Base-by-base conservation (phyloP, 352 stramenopile genomes). In the Pythium aristosporum region DNA sequence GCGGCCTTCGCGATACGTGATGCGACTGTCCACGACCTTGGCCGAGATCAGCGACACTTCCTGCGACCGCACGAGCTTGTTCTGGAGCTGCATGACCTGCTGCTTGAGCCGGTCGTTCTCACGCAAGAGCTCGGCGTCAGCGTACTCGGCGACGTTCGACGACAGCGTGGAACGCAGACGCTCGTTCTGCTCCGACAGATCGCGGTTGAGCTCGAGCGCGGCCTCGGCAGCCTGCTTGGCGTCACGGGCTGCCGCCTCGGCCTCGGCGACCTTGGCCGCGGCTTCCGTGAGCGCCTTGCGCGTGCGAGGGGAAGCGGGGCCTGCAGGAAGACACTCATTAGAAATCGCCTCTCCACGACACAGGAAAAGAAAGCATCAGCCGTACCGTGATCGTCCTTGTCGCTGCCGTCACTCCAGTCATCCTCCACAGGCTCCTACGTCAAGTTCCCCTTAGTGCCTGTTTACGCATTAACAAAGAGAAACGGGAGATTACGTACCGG, bases 371-470 rank as follows among this genome's bases (percentile, higher is more conserved):
- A 8, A 37, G 9, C 20, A 5, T 30, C 15, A 23, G 8, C 2
- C 67, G 48, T 62, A 71, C 70, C 71, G 49, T 70, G 67, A 43
- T 74, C 73, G 36, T 87, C 76, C 66, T 85, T 87, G 37, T 91
- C 80, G 39, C 80, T 88, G 25, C 79, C 77, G 41, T 88, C 82
- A 76, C 79, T 89, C 80, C 78, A 91, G 71, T 89, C 82, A 72
- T 91, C 79, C 75, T 91, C 80, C 69, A 91, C 80, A 80, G 80
- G 80, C 78, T 91, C 82, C 82, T 91, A 85, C 71, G 68, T 73
- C 74, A 58, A 72, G 73, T 65, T 39, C 71, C 76, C 81, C 81
- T 87, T 83, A 90, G 79, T 81, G 74, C 67, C 41, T 25, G 36
- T 52, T 51, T 28, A 46, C 5, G 21, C 20, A 39, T 12, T 12